phyloP scores from a whole-genome alignment of 192 early-diverging fungal genomes.

The Coemansia nantahalensis region DNA sequence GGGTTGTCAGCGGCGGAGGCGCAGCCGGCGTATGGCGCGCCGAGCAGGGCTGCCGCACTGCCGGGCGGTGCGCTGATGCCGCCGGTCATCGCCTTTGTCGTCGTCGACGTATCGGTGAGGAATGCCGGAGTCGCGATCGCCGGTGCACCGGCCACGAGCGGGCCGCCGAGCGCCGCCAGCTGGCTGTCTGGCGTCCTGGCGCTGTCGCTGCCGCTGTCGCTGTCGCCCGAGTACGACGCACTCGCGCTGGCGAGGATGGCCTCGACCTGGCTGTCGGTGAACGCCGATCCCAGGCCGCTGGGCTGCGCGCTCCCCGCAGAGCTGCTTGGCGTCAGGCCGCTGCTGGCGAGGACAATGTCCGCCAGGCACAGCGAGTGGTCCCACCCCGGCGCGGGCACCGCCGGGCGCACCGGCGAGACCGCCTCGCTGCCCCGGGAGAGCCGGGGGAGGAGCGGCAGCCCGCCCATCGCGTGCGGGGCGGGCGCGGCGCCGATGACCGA shows the following conservation, averaged over 20 bases:
- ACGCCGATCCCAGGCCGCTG: not conserved
- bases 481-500: not conserved
- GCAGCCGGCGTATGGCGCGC: not conserved
- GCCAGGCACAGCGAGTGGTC: conserved; percentile 4
- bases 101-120: conserved; percentile 28
- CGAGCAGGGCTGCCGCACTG: not conserved
- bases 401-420: no score
- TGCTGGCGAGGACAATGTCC: not conserved
- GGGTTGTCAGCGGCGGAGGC: not conserved
- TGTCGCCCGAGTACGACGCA: conserved; percentile 3
- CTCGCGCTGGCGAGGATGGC: conserved; percentile 9
- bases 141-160: conserved; percentile 1
- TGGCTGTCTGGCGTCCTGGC: not conserved
- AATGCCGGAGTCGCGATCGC: conserved; percentile 19
- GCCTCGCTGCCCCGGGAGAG: not conserved
- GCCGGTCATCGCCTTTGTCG: conserved; percentile 43
- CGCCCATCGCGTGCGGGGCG: not conserved
- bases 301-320: not conserved
- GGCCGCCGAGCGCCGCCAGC: not conserved
- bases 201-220: conserved; percentile 16
- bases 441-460: conserved; percentile 1
- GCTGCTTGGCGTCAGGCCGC: not conserved
- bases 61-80: conserved; percentile 8
- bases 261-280: conserved; percentile 17
- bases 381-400: no score